Evolutionary conservation across 805 yeast genomes (phyloP).

Genomic region (Saccharomycopsis sp.): DNA sequence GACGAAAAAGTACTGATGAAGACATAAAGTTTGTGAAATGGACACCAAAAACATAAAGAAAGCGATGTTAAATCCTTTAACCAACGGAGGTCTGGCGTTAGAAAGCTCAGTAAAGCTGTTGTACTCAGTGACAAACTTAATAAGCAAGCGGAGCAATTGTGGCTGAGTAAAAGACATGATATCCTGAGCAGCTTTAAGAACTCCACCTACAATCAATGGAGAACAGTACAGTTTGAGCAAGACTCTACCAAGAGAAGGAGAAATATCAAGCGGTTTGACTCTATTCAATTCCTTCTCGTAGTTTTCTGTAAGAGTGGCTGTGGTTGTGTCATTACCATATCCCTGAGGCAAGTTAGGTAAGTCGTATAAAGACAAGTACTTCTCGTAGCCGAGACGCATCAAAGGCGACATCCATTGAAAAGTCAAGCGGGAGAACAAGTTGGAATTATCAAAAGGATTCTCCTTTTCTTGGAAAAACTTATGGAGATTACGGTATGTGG

Average conservation of each 20-base stretch:
- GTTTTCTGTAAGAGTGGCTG: conserved; percentile 42
- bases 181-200: conserved; percentile 53
- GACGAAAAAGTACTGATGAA: conserved; percentile 75
- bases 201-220: conserved; percentile 34
- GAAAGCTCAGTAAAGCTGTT: conserved; percentile 26
- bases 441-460: conserved; percentile 49
- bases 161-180: conserved; percentile 83
- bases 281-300: conserved; percentile 52
- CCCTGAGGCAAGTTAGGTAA: conserved; percentile 72
- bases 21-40: conserved; percentile 65
- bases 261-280: conserved; percentile 28
- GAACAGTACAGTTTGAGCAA: conserved; percentile 32
- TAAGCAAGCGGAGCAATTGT: conserved; percentile 63
- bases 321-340: conserved; percentile 49
- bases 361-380: conserved; percentile 50
- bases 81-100: conserved; percentile 48
- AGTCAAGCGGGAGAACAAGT: conserved; percentile 68
- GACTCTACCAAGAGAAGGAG: conserved; percentile 53
- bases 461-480: conserved; percentile 27
- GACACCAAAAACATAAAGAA: conserved; percentile 69
- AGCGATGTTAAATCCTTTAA: conserved; percentile 72
- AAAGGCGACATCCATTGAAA: conserved; percentile 89
- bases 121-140: conserved; percentile 51
- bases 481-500: conserved; percentile 37
- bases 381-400: conserved; percentile 70